Percentiles rank a stretch among this genome's conserved stretches.
These are phyloP conservation scores for Ceratonia siliqua DNA, from an alignment of 306 rosid species.

Conservation along the genomic window DNA sequence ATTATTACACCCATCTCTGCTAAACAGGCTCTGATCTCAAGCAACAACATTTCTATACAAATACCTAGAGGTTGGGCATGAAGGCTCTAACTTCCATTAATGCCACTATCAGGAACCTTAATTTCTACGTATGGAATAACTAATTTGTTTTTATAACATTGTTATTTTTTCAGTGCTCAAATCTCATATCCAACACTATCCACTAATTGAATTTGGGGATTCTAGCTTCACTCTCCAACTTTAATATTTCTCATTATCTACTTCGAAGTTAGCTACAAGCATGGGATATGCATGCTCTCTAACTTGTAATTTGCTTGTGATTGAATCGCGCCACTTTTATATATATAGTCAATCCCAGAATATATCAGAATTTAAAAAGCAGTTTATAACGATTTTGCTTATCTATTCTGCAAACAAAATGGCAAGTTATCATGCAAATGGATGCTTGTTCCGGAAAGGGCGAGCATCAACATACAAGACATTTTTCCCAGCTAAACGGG, in stretches of 20 bases:
- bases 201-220: slow-evolving; percentile 11
- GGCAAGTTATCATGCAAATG: neutral
- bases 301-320: neutral
- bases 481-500: too few relatives aligned
- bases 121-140: neutral
- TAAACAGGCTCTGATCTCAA: too few relatives aligned
- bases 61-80: neutral
- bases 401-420: neutral
- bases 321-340: neutral
- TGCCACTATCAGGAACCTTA: neutral
- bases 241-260: neutral
- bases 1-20: too few relatives aligned
- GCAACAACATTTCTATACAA: neutral
- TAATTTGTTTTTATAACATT: neutral
- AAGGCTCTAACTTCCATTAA: neutral
- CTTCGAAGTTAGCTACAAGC: neutral
- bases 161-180: neutral
- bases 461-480: too few relatives aligned
- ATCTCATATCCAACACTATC: neutral
- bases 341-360: neutral
- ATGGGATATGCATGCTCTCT: neutral
- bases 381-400: neutral
- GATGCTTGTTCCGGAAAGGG: slow-evolving; percentile 2
- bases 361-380: neutral
- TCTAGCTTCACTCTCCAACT: slow-evolving; percentile 18